phyloP scores from a whole-genome alignment of 345 rosid genomes.

The Cardiospermum halicacabum region DNA sequence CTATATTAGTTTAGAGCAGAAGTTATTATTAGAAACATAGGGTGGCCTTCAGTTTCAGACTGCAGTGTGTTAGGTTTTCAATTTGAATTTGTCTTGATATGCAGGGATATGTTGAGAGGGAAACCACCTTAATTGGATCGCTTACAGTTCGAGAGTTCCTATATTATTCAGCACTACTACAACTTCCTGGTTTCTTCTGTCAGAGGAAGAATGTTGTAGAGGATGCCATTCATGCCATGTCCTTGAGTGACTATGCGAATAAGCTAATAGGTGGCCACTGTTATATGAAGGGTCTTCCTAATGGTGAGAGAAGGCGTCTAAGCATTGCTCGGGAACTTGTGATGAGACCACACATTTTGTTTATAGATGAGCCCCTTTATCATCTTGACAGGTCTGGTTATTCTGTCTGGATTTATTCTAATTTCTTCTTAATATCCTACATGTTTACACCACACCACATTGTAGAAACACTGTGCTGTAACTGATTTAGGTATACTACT shows the following conservation, averaged over 20 bases:
- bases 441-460: neutral
- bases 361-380: conserved; percentile 97
- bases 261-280: conserved; percentile 97
- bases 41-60: neutral
- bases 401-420: conserved; percentile 5
- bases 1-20: neutral
- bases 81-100: conserved; percentile 16
- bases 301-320: conserved; percentile 95
- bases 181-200: conserved; percentile 93
- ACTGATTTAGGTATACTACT: neutral
- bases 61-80: conserved; percentile 11
- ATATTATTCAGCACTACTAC: conserved; percentile 94
- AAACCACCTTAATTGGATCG: conserved; percentile 72
- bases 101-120: conserved; percentile 93
- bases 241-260: conserved; percentile 83
- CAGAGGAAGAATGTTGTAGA: conserved; percentile 87
- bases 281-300: conserved; percentile 84
- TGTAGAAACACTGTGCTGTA: neutral
- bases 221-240: conserved; percentile 99
- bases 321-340: conserved; percentile 98
- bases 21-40: conserved; percentile 1
- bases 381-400: conserved; percentile 76
- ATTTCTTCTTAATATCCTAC: neutral
- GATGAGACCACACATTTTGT: conserved; percentile 86
- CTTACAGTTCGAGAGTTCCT: conserved; percentile 91